Conservation (phyloP, 164 flowering plant genomes). For the Berberis vulgaris region DNA sequence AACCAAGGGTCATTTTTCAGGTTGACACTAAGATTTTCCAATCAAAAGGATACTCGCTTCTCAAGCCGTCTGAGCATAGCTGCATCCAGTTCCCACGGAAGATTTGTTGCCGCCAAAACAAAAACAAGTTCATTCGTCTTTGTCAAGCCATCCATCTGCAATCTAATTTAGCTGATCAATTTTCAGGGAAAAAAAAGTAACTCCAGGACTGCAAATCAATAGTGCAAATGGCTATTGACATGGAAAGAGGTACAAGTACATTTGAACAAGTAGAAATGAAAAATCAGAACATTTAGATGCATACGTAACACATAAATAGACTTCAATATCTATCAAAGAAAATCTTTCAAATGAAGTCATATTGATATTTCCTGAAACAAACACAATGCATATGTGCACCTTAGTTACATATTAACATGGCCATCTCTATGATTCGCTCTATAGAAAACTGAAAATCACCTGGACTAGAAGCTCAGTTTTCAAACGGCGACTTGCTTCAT, state of each 20-base stretch:
- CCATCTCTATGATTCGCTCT: neutral
- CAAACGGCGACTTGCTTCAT: slow-evolving; percentile 97
- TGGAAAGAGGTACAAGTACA: neutral
- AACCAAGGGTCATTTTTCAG: neutral
- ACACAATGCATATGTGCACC: no score
- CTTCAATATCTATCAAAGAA: no score
- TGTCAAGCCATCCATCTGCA: slow-evolving; percentile 99
- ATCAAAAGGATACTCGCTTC: slow-evolving; percentile 74
- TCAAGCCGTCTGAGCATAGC: slow-evolving; percentile 99
- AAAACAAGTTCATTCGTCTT: slow-evolving; percentile 85
- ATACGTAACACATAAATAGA: no score
- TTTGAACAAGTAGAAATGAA: no score
- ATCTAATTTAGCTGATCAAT: slow-evolving; percentile 27
- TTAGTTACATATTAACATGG: no score
- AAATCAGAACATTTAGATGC: no score
- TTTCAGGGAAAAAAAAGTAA: neutral
- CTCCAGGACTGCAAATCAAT: no score
- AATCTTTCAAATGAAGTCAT: neutral
- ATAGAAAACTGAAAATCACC: slow-evolving; percentile 39
- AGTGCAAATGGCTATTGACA: neutral
- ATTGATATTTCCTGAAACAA: neutral
- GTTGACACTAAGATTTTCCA: neutral
- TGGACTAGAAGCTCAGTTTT: slow-evolving; percentile 96
- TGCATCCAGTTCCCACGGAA: slow-evolving; percentile 98
- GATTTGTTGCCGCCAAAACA: slow-evolving; percentile 98